These are phyloP conservation scores for Sporothrix protearum DNA, from an alignment of 2,329 filamentous ascomycete species.

Conservation along the genomic window DNA sequence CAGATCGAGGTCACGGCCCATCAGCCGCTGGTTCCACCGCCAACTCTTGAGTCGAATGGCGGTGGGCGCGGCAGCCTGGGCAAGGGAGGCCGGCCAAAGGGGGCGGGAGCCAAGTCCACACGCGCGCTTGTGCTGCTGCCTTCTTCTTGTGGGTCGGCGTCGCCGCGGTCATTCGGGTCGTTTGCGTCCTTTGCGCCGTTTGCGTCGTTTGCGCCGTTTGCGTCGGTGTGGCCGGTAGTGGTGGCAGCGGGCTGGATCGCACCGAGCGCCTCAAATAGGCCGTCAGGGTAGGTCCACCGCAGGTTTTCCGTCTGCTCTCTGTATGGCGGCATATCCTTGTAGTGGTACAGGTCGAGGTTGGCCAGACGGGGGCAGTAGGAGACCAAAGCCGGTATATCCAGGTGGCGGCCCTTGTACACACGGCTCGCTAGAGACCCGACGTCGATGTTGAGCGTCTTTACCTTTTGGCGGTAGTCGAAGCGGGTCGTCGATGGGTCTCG, in stretches of 20 bases:
- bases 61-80: background rate
- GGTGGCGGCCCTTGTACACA: slow-evolving; percentile 50
- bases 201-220: too few species aligned
- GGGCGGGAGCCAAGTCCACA: too few species aligned
- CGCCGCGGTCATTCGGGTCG: background rate
- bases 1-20: slow-evolving; percentile 46
- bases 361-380: slow-evolving; percentile 62
- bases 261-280: slow-evolving; percentile 63
- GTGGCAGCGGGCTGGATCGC: slow-evolving; percentile 34
- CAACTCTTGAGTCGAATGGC: slow-evolving; percentile 47
- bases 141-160: slow-evolving; percentile 28
- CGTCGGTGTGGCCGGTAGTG: slow-evolving; percentile 10
- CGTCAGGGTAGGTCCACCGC: slow-evolving; percentile 66
- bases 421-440: slow-evolving; percentile 55
- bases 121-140: background rate
- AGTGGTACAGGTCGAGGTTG: slow-evolving; percentile 69
- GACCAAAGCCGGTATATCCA: slow-evolving; percentile 51
- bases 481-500: slow-evolving; percentile 46
- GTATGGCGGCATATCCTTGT: slow-evolving; percentile 64
- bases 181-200: too few species aligned
- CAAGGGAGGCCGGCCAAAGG: background rate
- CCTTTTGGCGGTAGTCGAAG: slow-evolving; percentile 67
- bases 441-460: slow-evolving; percentile 67
- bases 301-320: slow-evolving; percentile 53
- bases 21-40: slow-evolving; percentile 59